A percentile compares a stretch with the other conserved stretches of the same genome.
phyloP scores from a whole-genome alignment of 176 grass and related monocot species.

The Triticum timopheevii region DNA sequence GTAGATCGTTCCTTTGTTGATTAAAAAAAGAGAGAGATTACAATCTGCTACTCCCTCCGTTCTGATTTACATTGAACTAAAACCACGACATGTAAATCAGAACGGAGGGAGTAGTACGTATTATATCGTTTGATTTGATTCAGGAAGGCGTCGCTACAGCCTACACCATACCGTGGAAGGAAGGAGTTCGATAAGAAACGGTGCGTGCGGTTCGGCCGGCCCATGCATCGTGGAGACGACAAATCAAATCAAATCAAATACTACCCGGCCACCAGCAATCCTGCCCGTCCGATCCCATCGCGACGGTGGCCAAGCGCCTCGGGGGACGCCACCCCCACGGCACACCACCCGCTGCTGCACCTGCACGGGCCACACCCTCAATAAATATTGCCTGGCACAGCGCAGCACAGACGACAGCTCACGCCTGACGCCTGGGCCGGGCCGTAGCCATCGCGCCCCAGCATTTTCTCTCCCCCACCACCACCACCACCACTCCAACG shows the following conservation, averaged over 20 bases:
- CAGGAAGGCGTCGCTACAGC: background rate
- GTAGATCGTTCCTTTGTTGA: background rate
- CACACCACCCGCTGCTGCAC: background rate
- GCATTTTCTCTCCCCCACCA: background rate
- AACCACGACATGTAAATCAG: no score
- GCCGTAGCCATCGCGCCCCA: background rate
- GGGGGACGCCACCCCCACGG: background rate
- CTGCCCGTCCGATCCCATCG: background rate
- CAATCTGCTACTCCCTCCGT: background rate
- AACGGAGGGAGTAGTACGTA: no score
- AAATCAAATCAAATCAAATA: background rate
- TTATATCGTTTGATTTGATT: background rate
- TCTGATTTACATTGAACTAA: no score
- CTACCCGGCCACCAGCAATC: background rate
- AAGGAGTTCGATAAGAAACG: background rate
- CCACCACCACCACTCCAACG: background rate
- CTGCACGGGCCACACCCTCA: background rate
- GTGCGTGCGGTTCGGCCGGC: background rate
- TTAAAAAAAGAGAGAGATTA: background rate
- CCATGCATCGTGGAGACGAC: constrained; percentile 8
- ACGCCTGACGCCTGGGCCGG: background rate
- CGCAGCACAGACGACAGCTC: background rate
- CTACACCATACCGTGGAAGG: no score
- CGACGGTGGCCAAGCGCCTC: background rate
- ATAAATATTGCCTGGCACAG: constrained; percentile 27